Evolutionary conservation across 306 rosid genomes (phyloP), one percentile per base, ranked within the genome.

Genomic region (Cicer pinnatifidum): DNA sequence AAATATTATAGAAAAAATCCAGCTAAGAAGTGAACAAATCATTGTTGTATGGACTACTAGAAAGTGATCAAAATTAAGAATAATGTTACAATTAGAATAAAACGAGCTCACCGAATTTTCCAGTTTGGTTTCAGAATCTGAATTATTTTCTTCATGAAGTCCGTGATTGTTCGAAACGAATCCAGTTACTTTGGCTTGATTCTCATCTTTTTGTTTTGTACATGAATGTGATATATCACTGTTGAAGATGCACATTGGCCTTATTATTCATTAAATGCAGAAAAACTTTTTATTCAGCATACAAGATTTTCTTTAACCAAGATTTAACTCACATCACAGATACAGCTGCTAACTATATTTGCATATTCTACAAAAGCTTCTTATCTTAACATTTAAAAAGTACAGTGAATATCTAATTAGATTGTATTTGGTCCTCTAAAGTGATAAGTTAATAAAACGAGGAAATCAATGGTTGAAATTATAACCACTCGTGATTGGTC

Each of bases 201-300:
- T 88, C 67, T 87, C 89, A 80, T 95, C 96, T 82, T 92, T 70
- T 51, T 90, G 90, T 59, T 75, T 85, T 62, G 99, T 85, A 73
- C 86, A 88, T 63, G 97, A 90, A 70, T 82, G 90, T 3, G 97
- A 91, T 83, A 88, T 84, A 67, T 96, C 96, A 78, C 98, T 91
- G 87, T 71, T 74, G 81, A 82, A 57, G 50, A 85, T 58, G 82
- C 23, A 77, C 43, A 35, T 52, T 51, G 58, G 16, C 6, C 16
- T 37, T 69, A 66, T 44, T 44, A 74, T 51, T 46, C 41, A 38
- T 51, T 59, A 48, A 67, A 23, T 46, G 47, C 66, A 64, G 51
- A 40, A 15, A 11, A 48, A 58, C 1, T 61, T 63, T 40, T 46
- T 39, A 17, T 47, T 52, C 63, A 71, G 35, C 35, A 28, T 28